phyloP scores from a whole-genome alignment of 208 protist species.

The Leishmania major region DNA sequence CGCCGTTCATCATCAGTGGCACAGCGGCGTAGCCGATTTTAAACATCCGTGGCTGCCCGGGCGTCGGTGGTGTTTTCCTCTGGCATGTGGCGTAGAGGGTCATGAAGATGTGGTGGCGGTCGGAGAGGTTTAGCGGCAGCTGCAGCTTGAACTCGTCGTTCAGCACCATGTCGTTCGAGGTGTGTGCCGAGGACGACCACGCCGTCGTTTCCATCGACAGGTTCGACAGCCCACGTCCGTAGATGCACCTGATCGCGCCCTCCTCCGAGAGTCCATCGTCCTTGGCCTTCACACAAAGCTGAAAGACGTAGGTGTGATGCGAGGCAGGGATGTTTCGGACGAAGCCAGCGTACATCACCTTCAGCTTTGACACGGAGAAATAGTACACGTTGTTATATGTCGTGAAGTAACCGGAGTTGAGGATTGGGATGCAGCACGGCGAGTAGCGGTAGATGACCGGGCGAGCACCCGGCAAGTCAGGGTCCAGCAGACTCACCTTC shows the following conservation, averaged over 20 bases:
- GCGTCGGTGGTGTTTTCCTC: slow-evolving; percentile 47
- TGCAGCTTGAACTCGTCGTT: slow-evolving; percentile 92
- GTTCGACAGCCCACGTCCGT: slow-evolving; percentile 70
- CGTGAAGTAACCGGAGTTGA: slow-evolving; percentile 86
- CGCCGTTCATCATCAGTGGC: slow-evolving; percentile 70
- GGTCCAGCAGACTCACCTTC: slow-evolving; percentile 68
- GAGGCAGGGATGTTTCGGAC: slow-evolving; percentile 66
- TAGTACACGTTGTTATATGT: slow-evolving; percentile 91
- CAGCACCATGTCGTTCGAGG: slow-evolving; percentile 50
- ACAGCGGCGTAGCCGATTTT: slow-evolving; percentile 82
- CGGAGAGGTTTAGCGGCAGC: slow-evolving; percentile 79
- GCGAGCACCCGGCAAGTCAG: slow-evolving; percentile 64
- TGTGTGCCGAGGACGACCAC: slow-evolving; percentile 73
- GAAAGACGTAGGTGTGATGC: slow-evolving; percentile 79
- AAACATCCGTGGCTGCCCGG: slow-evolving; percentile 46
- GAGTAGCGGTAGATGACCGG: slow-evolving; percentile 64
- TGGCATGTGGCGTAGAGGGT: slow-evolving; percentile 77
- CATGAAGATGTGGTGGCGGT: slow-evolving; percentile 88
- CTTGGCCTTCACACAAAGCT: slow-evolving; percentile 78
- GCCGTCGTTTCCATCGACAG: slow-evolving; percentile 66
- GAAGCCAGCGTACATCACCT: slow-evolving; percentile 51
- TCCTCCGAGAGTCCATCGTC: slow-evolving; percentile 76
- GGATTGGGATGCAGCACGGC: slow-evolving; percentile 82
- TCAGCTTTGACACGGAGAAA: slow-evolving; percentile 67
- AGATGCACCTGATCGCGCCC: slow-evolving; percentile 80